A percentile compares a stretch with the other conserved stretches of the same genome.
phyloP scores from a whole-genome alignment of 2,329 filamentous ascomycete species.

The Clonostachys sp. region DNA sequence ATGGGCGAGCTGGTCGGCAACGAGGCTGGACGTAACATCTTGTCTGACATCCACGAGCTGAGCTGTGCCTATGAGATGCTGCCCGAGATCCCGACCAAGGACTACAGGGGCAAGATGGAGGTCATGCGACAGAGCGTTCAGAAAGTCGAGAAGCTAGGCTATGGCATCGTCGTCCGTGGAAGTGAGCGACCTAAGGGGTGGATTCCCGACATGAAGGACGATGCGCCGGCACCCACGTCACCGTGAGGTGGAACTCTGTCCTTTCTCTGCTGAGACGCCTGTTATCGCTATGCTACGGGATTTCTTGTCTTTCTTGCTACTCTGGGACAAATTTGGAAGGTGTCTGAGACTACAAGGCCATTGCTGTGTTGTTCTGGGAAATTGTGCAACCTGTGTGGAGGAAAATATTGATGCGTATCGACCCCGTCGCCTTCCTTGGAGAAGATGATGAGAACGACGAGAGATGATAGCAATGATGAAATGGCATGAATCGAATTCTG shows the following conservation, averaged over 20 bases:
- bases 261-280: background rate
- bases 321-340: background rate
- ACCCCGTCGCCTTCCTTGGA: background rate
- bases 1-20: conserved; percentile 47
- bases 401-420: background rate
- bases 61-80: conserved; percentile 74
- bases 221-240: conserved; percentile 19
- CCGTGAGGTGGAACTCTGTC: conserved; percentile 9
- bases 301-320: background rate
- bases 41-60: conserved; percentile 77
- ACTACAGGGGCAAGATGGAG: conserved; percentile 73
- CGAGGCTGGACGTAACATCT: conserved; percentile 48
- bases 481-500: no score
- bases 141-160: conserved; percentile 90
- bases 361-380: background rate
- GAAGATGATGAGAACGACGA: background rate
- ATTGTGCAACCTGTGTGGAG: no score
- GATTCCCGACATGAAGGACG: conserved; percentile 68
- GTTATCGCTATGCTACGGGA: background rate
- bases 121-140: conserved; percentile 85
- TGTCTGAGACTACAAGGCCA: background rate
- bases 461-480: no score
- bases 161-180: conserved; percentile 81
- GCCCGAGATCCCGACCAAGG: conserved; percentile 49
- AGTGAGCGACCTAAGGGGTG: conserved; percentile 87